Evolutionary conservation across 495 filamentous ascomycete species (phyloP).

Genomic region (Penicillium canescens): DNA sequence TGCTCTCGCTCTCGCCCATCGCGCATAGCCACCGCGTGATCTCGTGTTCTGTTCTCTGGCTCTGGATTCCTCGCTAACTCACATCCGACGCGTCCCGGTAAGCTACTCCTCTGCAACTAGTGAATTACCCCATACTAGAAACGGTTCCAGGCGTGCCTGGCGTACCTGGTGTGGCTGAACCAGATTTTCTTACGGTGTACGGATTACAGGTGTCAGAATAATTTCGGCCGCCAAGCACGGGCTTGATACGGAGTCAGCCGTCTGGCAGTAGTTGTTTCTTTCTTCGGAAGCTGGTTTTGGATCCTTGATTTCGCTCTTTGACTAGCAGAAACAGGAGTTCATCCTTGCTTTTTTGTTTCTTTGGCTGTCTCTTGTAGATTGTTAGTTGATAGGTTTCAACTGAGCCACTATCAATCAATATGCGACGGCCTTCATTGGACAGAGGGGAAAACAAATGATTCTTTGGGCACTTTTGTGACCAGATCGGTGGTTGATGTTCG

Average conservation of each 20-base stretch:
- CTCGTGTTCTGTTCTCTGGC: background rate
- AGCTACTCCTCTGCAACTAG: background rate
- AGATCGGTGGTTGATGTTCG: background rate
- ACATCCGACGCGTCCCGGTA: background rate
- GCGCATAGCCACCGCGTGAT: background rate
- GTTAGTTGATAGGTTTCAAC: background rate
- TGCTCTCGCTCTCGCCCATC: background rate
- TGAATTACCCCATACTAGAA: background rate
- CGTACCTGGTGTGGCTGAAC: background rate
- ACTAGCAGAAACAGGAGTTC: background rate
- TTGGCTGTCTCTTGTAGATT: background rate
- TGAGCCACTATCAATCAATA: too few relatives aligned
- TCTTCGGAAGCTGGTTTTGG: background rate
- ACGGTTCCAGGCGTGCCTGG: background rate
- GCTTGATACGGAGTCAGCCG: background rate
- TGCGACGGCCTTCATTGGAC: too few relatives aligned
- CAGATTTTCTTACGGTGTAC: background rate
- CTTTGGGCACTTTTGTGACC: background rate
- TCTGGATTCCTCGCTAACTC: background rate
- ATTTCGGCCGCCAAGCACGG: background rate
- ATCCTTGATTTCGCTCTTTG: background rate
- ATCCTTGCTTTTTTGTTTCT: background rate
- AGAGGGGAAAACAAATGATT: too few relatives aligned
- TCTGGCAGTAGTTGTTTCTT: background rate
- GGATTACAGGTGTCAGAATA: background rate